Evolutionary conservation across 192 early-diverging fungal species (phyloP).

Genomic region (Globomyces pollinis-pini): DNA sequence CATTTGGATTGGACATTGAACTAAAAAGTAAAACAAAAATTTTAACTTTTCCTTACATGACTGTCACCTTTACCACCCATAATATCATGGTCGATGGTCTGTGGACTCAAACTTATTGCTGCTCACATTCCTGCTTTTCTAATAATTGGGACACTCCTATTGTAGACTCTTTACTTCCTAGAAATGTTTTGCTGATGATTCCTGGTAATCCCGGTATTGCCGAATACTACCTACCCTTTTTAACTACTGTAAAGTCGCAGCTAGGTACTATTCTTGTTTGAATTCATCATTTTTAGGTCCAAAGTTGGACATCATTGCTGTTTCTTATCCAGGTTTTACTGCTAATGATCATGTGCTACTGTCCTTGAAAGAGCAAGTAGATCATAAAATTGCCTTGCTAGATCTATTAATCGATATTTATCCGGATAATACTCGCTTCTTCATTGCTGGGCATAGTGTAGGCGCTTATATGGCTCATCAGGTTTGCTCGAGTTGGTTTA

Average conservation of each 20-base stretch:
- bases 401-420: conserved; percentile 46
- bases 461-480: conserved; percentile 53
- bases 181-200: conserved; percentile 7
- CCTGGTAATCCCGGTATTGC: conserved; percentile 4
- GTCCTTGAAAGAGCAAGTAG: conserved; percentile 51
- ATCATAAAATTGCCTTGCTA: conserved; percentile 58
- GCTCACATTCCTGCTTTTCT: no score
- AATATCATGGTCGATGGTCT: no score
- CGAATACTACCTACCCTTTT: neutral
- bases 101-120: no score
- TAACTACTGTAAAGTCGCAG: neutral
- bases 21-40: no score
- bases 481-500: conserved; percentile 11
- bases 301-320: neutral
- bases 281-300: neutral
- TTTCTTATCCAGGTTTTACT: neutral
- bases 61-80: no score
- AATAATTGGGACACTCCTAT: no score
- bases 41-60: no score
- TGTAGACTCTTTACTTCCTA: no score
- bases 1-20: no score
- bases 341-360: neutral
- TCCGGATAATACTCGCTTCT: conserved; percentile 33
- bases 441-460: conserved; percentile 61
- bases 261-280: neutral